Evolutionary conservation across 352 stramenopile genomes (phyloP).

Genomic region (Pythium folliculosum): DNA sequence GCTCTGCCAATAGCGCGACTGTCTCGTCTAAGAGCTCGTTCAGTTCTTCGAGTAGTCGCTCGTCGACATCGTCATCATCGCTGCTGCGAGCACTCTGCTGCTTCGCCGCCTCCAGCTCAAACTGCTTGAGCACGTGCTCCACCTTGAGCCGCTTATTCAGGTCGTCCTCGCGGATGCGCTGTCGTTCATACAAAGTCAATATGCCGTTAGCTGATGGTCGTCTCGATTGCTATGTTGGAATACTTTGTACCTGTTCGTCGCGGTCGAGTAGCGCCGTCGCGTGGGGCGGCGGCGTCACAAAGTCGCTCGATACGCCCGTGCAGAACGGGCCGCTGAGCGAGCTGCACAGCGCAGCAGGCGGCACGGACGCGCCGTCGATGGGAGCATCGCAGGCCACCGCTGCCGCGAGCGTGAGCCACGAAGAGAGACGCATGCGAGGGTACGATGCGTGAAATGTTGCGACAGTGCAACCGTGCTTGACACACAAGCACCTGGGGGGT

Average conservation of each 20-base stretch:
- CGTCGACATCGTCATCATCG: conserved; percentile 20
- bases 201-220: not conserved
- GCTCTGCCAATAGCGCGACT: conserved; percentile 34
- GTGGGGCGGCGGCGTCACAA: conserved; percentile 40
- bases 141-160: conserved; percentile 49
- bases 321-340: conserved; percentile 78
- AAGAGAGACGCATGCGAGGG: not conserved
- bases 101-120: conserved; percentile 46
- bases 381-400: not conserved
- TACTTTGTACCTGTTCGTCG: conserved; percentile 37
- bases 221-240: too few species aligned
- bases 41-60: conserved; percentile 47
- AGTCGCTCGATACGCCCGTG: conserved; percentile 26
- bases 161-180: conserved; percentile 35
- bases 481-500: conserved; percentile 2
- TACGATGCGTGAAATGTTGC: not conserved
- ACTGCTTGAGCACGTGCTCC: conserved; percentile 67
- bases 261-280: conserved; percentile 44
- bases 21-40: conserved; percentile 59
- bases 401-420: not conserved
- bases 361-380: not conserved
- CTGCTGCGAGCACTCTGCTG: conserved; percentile 15
- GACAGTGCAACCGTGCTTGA: too few species aligned
- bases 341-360: conserved; percentile 37
- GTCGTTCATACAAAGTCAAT: not conserved